phyloP scores from a whole-genome alignment of 345 rosid species.

The Fremontodendron californicum region DNA sequence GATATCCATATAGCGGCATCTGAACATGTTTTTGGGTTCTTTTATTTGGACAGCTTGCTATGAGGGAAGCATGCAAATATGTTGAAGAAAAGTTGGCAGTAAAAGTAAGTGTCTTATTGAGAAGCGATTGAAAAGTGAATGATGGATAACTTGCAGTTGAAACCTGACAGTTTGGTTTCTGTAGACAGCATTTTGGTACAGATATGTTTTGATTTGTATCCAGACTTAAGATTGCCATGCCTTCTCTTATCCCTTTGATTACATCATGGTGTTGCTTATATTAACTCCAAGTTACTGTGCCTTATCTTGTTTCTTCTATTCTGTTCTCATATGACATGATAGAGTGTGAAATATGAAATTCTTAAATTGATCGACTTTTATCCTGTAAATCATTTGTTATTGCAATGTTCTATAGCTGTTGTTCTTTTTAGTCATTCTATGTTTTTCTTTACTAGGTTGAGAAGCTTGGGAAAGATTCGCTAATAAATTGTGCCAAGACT shows the following conservation, averaged over 20 bases:
- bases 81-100: slow-evolving; percentile 83
- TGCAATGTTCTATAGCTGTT: not conserved
- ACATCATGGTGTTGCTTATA: not conserved
- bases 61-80: slow-evolving; percentile 97
- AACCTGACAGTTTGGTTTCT: not conserved
- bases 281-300: not conserved
- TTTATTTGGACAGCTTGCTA: slow-evolving; percentile 66
- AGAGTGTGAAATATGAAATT: not conserved
- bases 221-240: not conserved
- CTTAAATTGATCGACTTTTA: not conserved
- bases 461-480: slow-evolving; percentile 87
- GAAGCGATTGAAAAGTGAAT: not conserved
- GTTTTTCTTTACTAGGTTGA: slow-evolving; percentile 54
- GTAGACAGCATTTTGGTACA: not conserved
- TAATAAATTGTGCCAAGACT: slow-evolving; percentile 92
- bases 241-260: not conserved
- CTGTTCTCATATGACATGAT: not conserved
- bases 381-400: not conserved
- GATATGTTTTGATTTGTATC: not conserved
- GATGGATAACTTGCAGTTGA: not conserved
- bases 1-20: not conserved
- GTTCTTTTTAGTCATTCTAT: not conserved
- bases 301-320: not conserved
- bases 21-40: slow-evolving; percentile 3
- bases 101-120: slow-evolving; percentile 42